These are phyloP conservation scores for Xerocomellus amylosporus DNA, from an alignment of 768 basidiomycete species.

Conservation along the genomic window DNA sequence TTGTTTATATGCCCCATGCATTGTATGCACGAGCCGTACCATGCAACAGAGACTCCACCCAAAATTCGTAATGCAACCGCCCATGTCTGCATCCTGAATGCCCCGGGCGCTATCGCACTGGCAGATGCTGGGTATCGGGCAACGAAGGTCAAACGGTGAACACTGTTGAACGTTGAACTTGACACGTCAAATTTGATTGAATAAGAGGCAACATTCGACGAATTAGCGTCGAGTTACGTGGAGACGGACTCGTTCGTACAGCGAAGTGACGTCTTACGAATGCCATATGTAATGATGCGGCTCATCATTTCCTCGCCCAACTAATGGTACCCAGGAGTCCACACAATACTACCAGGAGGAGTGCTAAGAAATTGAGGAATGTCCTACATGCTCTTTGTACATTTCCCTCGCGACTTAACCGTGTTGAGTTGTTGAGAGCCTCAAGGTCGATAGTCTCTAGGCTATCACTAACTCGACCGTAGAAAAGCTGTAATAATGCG, in stretches of 20 bases:
- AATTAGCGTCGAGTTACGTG: not conserved
- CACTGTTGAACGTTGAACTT: not conserved
- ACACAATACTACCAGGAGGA: conserved; percentile 22
- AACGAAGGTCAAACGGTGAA: not conserved
- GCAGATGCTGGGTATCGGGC: not conserved
- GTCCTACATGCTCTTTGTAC: conserved; percentile 14
- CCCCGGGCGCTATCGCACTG: not conserved
- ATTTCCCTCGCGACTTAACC: conserved; percentile 5
- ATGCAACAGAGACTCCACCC: conserved; percentile 14
- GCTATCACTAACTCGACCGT: not conserved
- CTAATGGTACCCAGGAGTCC: conserved; percentile 18
- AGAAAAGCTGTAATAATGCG: conserved; percentile 27
- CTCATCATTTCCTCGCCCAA: conserved; percentile 19
- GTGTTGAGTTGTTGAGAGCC: conserved; percentile 4
- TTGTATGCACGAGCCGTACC: conserved; percentile 17
- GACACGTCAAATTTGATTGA: not conserved
- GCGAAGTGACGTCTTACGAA: not conserved
- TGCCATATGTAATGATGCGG: not conserved
- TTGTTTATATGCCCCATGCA: conserved; percentile 21
- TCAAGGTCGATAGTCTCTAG: conserved; percentile 22
- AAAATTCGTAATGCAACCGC: not conserved
- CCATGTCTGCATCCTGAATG: not conserved
- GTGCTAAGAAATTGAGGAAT: conserved; percentile 19
- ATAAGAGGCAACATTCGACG: not conserved
- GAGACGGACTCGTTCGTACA: no score